Conservation (phyloP, 2,329 filamentous ascomycete species). For the Cadophora gregata region DNA sequence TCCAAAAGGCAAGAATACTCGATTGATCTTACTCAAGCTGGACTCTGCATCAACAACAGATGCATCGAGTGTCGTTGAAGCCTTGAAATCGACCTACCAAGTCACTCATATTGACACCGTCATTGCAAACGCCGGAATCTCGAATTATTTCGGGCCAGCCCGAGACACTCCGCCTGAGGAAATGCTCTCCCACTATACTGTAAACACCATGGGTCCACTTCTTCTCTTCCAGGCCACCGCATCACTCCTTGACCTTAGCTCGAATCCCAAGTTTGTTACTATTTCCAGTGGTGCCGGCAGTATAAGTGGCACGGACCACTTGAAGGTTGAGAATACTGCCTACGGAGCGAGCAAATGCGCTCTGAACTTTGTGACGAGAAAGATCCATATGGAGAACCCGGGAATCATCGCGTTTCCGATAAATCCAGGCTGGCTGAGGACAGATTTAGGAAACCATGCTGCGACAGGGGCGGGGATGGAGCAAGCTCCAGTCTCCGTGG, state of each 20-base stretch:
- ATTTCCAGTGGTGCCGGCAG: constrained; percentile 40
- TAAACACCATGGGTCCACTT: constrained; percentile 52
- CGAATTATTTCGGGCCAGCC: constrained; percentile 43
- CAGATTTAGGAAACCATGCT: constrained; percentile 13
- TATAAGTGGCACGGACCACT: constrained; percentile 30
- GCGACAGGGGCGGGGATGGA: constrained; percentile 12
- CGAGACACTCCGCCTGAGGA: constrained; percentile 46
- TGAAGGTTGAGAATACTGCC: constrained; percentile 32
- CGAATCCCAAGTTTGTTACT: constrained; percentile 47
- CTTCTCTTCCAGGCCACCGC: constrained; percentile 53
- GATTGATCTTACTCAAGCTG: constrained; percentile 51
- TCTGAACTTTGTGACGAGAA: constrained; percentile 45
- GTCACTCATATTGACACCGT: constrained; percentile 55
- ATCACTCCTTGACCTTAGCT: constrained; percentile 47
- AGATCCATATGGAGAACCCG: constrained; percentile 47
- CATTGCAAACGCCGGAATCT: constrained; percentile 58
- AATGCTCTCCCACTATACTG: constrained; percentile 47
- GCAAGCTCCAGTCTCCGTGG: constrained; percentile 4
- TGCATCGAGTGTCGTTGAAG: constrained; percentile 44
- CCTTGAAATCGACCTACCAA: constrained; percentile 42
- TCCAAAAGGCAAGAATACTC: constrained; percentile 45
- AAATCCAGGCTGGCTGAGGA: constrained; percentile 41
- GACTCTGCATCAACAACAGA: constrained; percentile 48
- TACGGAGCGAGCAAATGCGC: constrained; percentile 52
- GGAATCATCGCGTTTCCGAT: constrained; percentile 44